phyloP scores from a whole-genome alignment of 2,329 filamentous ascomycete species.

The Phaeosphaeria sp. region DNA sequence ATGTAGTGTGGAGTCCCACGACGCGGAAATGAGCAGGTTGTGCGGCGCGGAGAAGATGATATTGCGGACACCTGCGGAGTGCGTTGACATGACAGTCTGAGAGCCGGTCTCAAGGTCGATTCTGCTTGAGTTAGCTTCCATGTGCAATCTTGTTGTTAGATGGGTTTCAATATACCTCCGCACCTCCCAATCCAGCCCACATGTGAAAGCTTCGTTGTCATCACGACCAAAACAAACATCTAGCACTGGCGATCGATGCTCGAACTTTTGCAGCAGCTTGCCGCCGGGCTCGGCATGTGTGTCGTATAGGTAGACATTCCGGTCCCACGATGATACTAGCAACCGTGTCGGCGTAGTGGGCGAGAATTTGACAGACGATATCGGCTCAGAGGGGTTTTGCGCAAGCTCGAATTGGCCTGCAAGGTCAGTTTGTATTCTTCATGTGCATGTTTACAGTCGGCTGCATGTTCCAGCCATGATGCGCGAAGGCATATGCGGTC shows the following conservation, averaged over 20 bases:
- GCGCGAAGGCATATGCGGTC: background rate
- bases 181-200: slow-evolving; percentile 86
- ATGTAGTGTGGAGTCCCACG: slow-evolving; percentile 92
- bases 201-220: slow-evolving; percentile 84
- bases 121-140: slow-evolving; percentile 40
- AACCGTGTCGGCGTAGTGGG: slow-evolving; percentile 75
- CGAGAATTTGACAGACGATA: slow-evolving; percentile 87
- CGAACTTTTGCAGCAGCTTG: slow-evolving; percentile 73
- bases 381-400: slow-evolving; percentile 82
- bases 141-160: background rate
- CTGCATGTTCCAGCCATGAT: background rate
- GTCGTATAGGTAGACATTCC: slow-evolving; percentile 88
- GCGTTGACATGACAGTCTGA: slow-evolving; percentile 77
- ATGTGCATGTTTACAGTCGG: background rate
- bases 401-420: slow-evolving; percentile 77
- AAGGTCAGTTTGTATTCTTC: slow-evolving; percentile 5
- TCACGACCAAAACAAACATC: slow-evolving; percentile 89
- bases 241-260: slow-evolving; percentile 84
- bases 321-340: slow-evolving; percentile 95
- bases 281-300: slow-evolving; percentile 66
- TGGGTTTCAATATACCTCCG: slow-evolving; percentile 63
- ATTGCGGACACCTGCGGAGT: slow-evolving; percentile 79
- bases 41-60: slow-evolving; percentile 82
- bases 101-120: slow-evolving; percentile 76
- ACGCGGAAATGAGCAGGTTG: slow-evolving; percentile 82